Percentiles rank a stretch among this genome's conserved stretches.
These are phyloP conservation scores for Boletus subcaerulescens DNA, from an alignment of 768 basidiomycete genomes.

Conservation along the genomic window DNA sequence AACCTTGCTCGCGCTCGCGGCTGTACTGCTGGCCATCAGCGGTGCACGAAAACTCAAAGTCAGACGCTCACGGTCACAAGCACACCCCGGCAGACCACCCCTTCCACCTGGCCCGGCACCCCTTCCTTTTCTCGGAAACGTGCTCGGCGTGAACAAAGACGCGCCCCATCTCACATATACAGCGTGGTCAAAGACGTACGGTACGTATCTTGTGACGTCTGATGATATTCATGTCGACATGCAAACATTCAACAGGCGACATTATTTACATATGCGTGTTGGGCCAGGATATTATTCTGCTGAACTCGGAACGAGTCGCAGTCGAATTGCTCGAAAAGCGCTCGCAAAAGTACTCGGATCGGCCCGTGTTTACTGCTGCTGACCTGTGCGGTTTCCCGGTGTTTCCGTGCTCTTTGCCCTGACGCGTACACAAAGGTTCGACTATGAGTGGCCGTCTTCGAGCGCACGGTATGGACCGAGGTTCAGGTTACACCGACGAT, in stretches of 20 bases:
- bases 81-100: not conserved
- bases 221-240: not conserved
- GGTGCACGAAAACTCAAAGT: not conserved
- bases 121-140: conserved; percentile 17
- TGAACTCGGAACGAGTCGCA: conserved; percentile 25
- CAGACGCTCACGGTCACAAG: not conserved
- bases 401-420: too few relatives aligned
- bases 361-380: conserved; percentile 23
- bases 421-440: not conserved
- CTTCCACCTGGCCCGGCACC: conserved; percentile 19
- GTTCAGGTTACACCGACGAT: conserved; percentile 38
- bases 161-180: conserved; percentile 15
- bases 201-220: not conserved
- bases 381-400: conserved; percentile 4
- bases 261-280: conserved; percentile 25
- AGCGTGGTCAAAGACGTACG: conserved; percentile 20
- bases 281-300: conserved; percentile 17
- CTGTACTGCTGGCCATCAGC: not conserved
- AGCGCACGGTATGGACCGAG: conserved; percentile 29
- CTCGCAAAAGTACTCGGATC: conserved; percentile 27
- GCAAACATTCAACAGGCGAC: conserved; percentile 15
- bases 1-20: not conserved
- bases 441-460: conserved; percentile 39
- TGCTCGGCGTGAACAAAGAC: conserved; percentile 3
- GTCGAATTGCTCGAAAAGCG: conserved; percentile 30